These are phyloP conservation scores for Cyberlindnera veronae DNA, from an alignment of 805 yeast species.

Conservation along the genomic window DNA sequence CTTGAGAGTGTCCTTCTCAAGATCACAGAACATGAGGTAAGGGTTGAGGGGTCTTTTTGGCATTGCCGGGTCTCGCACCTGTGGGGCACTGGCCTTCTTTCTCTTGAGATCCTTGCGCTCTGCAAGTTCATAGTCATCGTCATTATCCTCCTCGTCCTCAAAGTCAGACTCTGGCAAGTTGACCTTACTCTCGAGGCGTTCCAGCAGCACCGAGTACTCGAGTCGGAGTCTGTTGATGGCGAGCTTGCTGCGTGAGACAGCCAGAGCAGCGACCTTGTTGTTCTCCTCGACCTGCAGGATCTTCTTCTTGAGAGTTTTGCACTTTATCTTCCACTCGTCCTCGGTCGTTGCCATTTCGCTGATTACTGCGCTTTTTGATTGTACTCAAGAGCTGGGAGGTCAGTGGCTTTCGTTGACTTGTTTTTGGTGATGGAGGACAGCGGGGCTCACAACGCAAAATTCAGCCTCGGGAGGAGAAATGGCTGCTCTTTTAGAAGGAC, in stretches of 20 bases:
- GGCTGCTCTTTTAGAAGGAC: not conserved
- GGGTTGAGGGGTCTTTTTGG: conserved; percentile 93
- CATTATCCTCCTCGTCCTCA: conserved; percentile 18
- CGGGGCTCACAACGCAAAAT: not conserved
- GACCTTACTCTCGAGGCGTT: conserved; percentile 65
- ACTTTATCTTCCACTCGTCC: conserved; percentile 53
- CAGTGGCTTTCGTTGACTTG: too few relatives aligned
- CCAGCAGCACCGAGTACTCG: conserved; percentile 78
- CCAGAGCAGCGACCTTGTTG: conserved; percentile 72
- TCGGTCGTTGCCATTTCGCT: conserved; percentile 6
- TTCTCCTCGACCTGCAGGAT: conserved; percentile 70
- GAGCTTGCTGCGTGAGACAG: conserved; percentile 71
- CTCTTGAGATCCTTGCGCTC: conserved; percentile 27
- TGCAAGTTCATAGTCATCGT: conserved; percentile 14
- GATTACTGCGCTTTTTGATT: not conserved
- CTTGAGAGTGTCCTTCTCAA: conserved; percentile 71
- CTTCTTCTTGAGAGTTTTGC: conserved; percentile 66
- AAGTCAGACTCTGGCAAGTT: conserved; percentile 19
- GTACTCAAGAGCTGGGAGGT: too few relatives aligned
- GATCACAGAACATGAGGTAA: conserved; percentile 76
- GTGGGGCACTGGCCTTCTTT: conserved; percentile 17
- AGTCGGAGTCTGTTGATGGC: conserved; percentile 75
- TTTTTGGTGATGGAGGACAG: too few relatives aligned
- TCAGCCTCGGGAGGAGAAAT: not conserved
- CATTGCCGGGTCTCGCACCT: conserved; percentile 70